Base-by-base conservation (phyloP, 345 rosid species). In the Ricinus communis region DNA sequence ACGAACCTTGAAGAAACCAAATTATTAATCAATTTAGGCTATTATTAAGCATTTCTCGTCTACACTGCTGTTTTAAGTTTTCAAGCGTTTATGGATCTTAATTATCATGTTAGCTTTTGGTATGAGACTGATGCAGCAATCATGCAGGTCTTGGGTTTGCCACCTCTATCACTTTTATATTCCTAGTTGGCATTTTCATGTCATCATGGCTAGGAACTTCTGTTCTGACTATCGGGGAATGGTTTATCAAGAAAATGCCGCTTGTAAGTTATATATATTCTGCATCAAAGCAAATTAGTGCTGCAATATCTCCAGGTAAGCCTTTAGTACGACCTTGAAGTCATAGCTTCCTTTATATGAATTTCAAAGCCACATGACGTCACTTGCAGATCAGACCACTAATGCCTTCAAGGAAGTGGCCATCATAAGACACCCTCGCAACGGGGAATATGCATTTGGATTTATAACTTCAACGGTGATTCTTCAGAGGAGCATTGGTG, bases 221-320 rank as follows among this genome's bases (percentile, higher is more conserved):
- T 73, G 82, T 91, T 68, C 91, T 91, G 27, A 84, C 71, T 30
- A 77, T 87, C 31, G 93, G 93, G 19, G 93, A 91, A 78, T 87
- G 89, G 92, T 82, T 88, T 69, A 88, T 91, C 50, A 91, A 85
- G 86, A 87, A 86, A 75, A 91, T 91, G 93, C 92, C 93, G 4
- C 78, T 88, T 0, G 66, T 88, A 14, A 82, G 96, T 57, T 86
- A 91, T 45, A 91, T 87, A 40, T 91, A 88, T 79, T 82, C 88
- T 0, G 92, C 96, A 77, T 91, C 93, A 14, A 88, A 91, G 67
- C 90, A 88, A 84, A 88, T 88, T 5, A 90, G 90, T 58, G 84
- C 90, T 50, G 93, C 96, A 19, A 88, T 91, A 77, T 88, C 93
- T 22, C 87, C 93, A 22, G 93, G 91, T 88, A 28, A 45, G 14